These are phyloP conservation scores for Oehlia diaphana DNA, from an alignment of 192 early-diverging fungal species.

Conservation along the genomic window DNA sequence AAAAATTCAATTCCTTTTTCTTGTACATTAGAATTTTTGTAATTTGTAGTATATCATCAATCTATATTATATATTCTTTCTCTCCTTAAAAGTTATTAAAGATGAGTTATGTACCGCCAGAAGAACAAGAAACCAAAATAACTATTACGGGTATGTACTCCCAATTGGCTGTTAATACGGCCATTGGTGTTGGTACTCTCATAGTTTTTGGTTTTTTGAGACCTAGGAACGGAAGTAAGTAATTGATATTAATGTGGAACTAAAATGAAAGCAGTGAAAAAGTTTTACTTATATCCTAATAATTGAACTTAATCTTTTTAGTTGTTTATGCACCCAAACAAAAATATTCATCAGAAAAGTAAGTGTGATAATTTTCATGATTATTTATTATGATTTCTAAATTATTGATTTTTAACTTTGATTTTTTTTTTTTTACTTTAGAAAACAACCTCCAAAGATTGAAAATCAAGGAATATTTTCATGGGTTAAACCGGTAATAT, in stretches of 20 bases:
- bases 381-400: background rate
- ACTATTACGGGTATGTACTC: conserved; percentile 56
- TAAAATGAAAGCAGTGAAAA: too few relatives aligned
- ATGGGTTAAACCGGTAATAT: conserved; percentile 62
- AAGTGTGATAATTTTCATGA: conserved; percentile 2
- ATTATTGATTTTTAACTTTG: too few relatives aligned
- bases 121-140: background rate
- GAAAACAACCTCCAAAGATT: conserved; percentile 66
- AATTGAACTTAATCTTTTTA: conserved; percentile 17
- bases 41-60: too few relatives aligned
- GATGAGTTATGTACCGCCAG: background rate
- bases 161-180: conserved; percentile 64
- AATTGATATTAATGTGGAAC: conserved; percentile 18
- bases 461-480: conserved; percentile 55
- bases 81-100: background rate
- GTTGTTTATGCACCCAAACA: conserved; percentile 52
- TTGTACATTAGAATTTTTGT: too few relatives aligned
- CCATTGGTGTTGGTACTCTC: conserved; percentile 52
- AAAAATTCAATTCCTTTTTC: too few relatives aligned
- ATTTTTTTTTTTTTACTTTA: conserved; percentile 23
- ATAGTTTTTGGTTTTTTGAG: conserved; percentile 58
- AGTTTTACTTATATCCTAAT: background rate
- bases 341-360: conserved; percentile 41
- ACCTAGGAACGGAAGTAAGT: conserved; percentile 60
- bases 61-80: background rate